Base-by-base conservation (phyloP, 2,329 filamentous ascomycete genomes). In the Penicillium sp. region DNA sequence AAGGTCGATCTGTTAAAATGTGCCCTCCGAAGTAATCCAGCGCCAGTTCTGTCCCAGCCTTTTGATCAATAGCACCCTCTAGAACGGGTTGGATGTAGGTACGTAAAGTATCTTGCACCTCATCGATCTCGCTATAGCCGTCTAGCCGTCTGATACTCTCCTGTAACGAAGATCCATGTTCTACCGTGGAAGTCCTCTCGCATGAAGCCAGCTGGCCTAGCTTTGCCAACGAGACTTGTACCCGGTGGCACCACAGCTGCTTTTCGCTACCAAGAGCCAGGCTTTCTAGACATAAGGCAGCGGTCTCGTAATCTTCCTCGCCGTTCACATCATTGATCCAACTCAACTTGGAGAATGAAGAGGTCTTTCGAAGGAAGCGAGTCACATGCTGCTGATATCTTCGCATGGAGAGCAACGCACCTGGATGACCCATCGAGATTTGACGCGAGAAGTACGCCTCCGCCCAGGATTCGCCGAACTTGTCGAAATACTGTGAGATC, bases 241-340 rank as follows among this genome's bases (percentile, higher is more conserved):
- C 86, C 64, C 94, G 93, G 71, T 94, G 94, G 68, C 81, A 88
- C 91, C 91, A 97, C 3, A 93, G 69, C 54, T 90, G 84, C 36
- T 80, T 78, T 63, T 96, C 90, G 38, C 81, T 79, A 34, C 76
- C 75, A 14, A 83, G 70, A 0, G 87, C 89, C 14, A 90, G 74
- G 6, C 79, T 72, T 29, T 86, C 72, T 32, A 98, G 75, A 0
- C 83, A 84, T 28, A 80, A 70, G 4, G 84, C 83, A 8, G 91
- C 90, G 40, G 80, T 77, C 9, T 79, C 73, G 48, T 88, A 88
- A 54, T 95, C 81, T 43, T 81, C 76, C 59, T 93, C 86, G 16
- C 79, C 77, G 45, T 82, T 75, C 6, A 97, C 77, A 60, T 97
- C 90, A 61, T 98, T 94, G 69, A 98, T 94, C 93, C 93, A 98